Evolutionary conservation across 73 alveolate genomes (phyloP).

Genomic region (Blepharisma japonicum): DNA sequence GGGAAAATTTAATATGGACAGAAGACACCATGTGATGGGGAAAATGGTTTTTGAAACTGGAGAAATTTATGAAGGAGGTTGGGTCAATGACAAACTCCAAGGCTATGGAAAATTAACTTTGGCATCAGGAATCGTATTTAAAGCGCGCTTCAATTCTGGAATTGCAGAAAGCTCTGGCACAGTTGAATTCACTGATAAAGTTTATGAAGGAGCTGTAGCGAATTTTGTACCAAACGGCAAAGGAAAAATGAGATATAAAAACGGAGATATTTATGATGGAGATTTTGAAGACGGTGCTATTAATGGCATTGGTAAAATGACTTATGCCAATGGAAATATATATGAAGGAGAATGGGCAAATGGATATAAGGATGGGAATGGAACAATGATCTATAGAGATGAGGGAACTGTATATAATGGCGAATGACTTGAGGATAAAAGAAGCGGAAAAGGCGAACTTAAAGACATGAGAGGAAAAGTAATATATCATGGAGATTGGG

Average conservation of each 20-base stretch:
- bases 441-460: slow-evolving; percentile 42
- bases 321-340: slow-evolving; percentile 52
- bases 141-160: not conserved
- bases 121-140: not conserved
- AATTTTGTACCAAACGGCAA: slow-evolving; percentile 64
- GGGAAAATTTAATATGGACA: slow-evolving; percentile 49
- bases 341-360: slow-evolving; percentile 57
- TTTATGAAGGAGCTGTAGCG: slow-evolving; percentile 20
- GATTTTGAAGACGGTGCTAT: slow-evolving; percentile 43
- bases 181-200: slow-evolving; percentile 89
- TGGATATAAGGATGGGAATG: slow-evolving; percentile 51
- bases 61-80: slow-evolving; percentile 56
- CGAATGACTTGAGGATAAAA: slow-evolving; percentile 43
- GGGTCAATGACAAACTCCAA: slow-evolving; percentile 42
- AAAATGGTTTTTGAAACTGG: slow-evolving; percentile 46
- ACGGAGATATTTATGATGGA: slow-evolving; percentile 60
- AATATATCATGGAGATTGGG: not conserved
- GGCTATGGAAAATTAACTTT: slow-evolving; percentile 47
- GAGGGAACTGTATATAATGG: slow-evolving; percentile 43
- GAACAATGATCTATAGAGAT: slow-evolving; percentile 36
- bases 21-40: slow-evolving; percentile 58
- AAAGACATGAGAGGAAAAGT: not conserved
- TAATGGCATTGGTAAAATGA: slow-evolving; percentile 52
- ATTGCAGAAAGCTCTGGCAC: slow-evolving; percentile 43
- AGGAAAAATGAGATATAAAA: slow-evolving; percentile 42